Conservation (phyloP, 345 rosid genomes). For the Arabidopsis suecica region DNA sequence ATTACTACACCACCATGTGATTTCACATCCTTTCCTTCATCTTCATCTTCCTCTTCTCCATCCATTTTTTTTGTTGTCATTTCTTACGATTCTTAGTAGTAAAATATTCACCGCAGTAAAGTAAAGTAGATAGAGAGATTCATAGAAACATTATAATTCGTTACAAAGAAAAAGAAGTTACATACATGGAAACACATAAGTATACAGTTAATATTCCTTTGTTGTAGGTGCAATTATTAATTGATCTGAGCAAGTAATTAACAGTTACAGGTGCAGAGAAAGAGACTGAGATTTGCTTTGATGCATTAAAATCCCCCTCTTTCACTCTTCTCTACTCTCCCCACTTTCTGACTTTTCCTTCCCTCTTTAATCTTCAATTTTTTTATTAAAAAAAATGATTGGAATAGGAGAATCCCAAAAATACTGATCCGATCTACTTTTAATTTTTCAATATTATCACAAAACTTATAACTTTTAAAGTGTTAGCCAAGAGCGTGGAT, state of each 20-base stretch:
- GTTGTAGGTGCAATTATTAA: slow-evolving; percentile 25
- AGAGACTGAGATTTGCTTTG: slow-evolving; percentile 48
- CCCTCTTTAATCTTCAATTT: not conserved
- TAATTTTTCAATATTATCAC: not conserved
- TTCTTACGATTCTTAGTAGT: not conserved
- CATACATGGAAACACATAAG: not conserved
- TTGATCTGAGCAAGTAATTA: slow-evolving; percentile 43
- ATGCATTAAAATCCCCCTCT: slow-evolving; percentile 47
- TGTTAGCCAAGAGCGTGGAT: not conserved
- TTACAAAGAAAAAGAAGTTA: not conserved
- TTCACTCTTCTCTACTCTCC: slow-evolving; percentile 25
- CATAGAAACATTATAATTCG: not conserved
- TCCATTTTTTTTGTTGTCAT: no score
- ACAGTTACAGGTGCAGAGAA: slow-evolving; percentile 44
- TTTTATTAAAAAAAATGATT: not conserved
- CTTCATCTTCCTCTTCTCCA: not conserved
- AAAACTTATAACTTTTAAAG: not conserved
- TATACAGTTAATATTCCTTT: not conserved
- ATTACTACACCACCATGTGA: slow-evolving; percentile 19
- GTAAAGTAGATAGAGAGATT: not conserved
- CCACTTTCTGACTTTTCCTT: slow-evolving; percentile 26
- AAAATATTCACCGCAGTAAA: not conserved
- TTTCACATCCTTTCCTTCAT: slow-evolving; percentile 2
- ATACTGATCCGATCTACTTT: slow-evolving; percentile 2
- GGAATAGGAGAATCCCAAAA: not conserved